Evolutionary conservation across 2,329 filamentous ascomycete species (phyloP), one percentile per base, ranked within the genome.

Genomic region (Raffaelea ambrosiae): DNA sequence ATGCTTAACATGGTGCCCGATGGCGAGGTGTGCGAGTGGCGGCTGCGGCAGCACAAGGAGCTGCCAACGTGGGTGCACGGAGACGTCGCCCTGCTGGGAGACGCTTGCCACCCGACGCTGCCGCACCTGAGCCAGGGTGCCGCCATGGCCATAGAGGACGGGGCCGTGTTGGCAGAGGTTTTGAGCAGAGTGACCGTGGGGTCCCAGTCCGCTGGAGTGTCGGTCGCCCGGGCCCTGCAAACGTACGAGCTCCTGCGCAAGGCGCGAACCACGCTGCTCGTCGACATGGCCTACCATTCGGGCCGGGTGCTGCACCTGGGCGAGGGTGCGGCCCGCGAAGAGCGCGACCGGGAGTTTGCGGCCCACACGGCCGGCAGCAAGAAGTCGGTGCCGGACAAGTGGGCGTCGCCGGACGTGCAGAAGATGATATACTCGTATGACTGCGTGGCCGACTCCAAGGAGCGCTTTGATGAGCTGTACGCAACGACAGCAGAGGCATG

Each of bases 321-420:
- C 35, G 74, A 79, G 56, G 77, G 78, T 43, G 69, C 70, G 54
- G 76, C 75, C 23, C 75, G 74, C 57, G 73, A 79, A 59, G 75
- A 80, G 65, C 68, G 78, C 33, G 78, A 82, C 55, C 69, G 65
- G 48, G 68, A 70, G 64, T 78, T 81, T 59, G 72, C 70, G 39
- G 66, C 73, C 46, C 67, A 76, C 51, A 70, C 67, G 53, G 19
- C 46, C 11, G 59, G 66, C 55, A 67, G 57, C 60, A 73, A 71
- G 58, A 70, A 63, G 52, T 66, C 65, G 48, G 75, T 75, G 51
- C 79, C 79, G 3, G 81, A 85, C 64, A 84, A 83, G 66, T 85
- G 82, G 82, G 79, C 79, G 3, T 83, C 82, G 61, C 79, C 80
- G 10, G 81, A 84, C 57, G 78, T 84, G 39, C 81, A 85, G 63